A percentile compares a stretch with the other conserved stretches of the same genome.
Evolutionary conservation across 352 stramenopile genomes (phyloP).

Genomic region (Phytophthora podocarpi): DNA sequence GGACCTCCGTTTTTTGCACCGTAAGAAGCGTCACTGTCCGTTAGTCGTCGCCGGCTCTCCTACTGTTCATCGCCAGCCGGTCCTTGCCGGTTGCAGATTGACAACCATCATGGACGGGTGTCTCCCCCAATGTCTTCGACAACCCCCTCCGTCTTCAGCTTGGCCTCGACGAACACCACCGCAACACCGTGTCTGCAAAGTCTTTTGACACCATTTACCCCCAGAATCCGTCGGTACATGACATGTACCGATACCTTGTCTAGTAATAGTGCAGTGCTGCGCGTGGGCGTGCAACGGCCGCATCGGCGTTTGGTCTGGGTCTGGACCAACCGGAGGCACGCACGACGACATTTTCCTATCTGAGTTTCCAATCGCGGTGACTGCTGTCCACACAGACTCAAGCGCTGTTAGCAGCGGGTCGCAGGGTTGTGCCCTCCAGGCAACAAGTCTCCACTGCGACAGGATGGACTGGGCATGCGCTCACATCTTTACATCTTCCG

Average conservation of each 20-base stretch:
- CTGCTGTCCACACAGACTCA: slow-evolving; percentile 6
- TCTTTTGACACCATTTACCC: neutral
- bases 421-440: slow-evolving; percentile 18
- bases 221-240: slow-evolving; percentile 2
- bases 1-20: too few relatives aligned
- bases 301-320: neutral
- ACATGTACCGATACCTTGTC: too few relatives aligned
- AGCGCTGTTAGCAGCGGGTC: neutral
- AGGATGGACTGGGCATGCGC: slow-evolving; percentile 11
- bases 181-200: neutral
- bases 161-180: neutral
- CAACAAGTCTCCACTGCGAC: slow-evolving; percentile 19
- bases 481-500: slow-evolving; percentile 29
- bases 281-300: slow-evolving; percentile 2
- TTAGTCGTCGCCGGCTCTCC: neutral
- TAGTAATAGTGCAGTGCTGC: too few relatives aligned
- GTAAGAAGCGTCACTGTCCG: slow-evolving; percentile 2
- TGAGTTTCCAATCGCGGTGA: slow-evolving; percentile 6
- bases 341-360: slow-evolving; percentile 12
- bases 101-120: too few relatives aligned
- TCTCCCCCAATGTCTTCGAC: neutral
- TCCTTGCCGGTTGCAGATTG: slow-evolving; percentile 4
- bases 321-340: neutral
- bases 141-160: neutral
- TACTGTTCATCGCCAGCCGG: slow-evolving; percentile 3